Conservation (phyloP, 1,284 basidiomycete species). For the Caloboletus firmus region DNA sequence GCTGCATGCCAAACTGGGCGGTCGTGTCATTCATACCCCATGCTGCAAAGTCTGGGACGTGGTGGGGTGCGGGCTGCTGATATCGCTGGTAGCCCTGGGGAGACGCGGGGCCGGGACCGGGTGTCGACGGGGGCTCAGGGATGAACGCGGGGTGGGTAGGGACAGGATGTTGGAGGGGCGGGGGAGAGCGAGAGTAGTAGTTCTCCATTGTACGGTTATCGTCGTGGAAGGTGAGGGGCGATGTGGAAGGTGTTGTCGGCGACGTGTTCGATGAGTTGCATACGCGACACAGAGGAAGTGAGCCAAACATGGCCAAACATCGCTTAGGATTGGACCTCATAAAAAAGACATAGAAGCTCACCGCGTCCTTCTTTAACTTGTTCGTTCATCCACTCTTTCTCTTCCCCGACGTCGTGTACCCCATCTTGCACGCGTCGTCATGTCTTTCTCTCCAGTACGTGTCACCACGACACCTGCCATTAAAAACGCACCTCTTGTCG, state of each 20-base stretch:
- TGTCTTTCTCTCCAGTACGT: slow-evolving; percentile 52
- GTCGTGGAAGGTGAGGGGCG: background rate
- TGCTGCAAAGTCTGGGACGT: slow-evolving; percentile 57
- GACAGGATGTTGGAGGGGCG: slow-evolving; percentile 84
- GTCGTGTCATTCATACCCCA: slow-evolving; percentile 93
- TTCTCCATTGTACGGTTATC: slow-evolving; percentile 37
- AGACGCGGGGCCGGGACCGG: slow-evolving; percentile 47
- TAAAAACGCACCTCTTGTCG: slow-evolving; percentile 80
- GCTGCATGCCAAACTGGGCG: slow-evolving; percentile 94
- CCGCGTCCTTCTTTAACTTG: slow-evolving; percentile 4
- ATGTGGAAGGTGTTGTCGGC: background rate
- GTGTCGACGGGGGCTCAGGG: slow-evolving; percentile 84
- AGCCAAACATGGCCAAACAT: slow-evolving; percentile 29
- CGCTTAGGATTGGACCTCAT: slow-evolving; percentile 12
- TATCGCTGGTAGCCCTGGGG: slow-evolving; percentile 77
- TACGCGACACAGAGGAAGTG: background rate
- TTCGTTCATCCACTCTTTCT: slow-evolving; percentile 24
- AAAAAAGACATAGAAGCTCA: slow-evolving; percentile 20
- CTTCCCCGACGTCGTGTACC: slow-evolving; percentile 11
- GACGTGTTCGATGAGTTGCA: background rate
- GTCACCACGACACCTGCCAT: slow-evolving; percentile 66
- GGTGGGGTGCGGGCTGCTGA: slow-evolving; percentile 39
- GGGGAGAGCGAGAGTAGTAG: slow-evolving; percentile 63
- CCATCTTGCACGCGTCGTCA: slow-evolving; percentile 22
- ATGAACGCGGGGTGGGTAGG: slow-evolving; percentile 89